Percentiles rank a stretch among this genome's conserved stretches.
These are phyloP conservation scores for Solanum sejunctum DNA, from an alignment of 257 asterid genomes.

Conservation along the genomic window DNA sequence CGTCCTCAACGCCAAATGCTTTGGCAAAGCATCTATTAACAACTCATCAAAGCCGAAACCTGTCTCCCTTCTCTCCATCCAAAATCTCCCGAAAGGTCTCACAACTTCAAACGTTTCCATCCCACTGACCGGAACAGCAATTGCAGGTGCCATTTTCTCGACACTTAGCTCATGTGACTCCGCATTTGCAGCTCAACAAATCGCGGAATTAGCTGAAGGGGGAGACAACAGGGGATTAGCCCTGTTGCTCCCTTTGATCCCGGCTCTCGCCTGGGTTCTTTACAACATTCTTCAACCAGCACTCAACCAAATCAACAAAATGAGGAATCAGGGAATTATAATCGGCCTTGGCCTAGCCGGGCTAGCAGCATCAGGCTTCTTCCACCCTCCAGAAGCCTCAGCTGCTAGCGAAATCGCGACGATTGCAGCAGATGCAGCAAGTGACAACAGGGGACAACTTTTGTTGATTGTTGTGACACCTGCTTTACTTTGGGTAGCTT, in stretches of 20 bases:
- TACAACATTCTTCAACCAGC: constrained; percentile 88
- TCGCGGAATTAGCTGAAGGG: constrained; percentile 77
- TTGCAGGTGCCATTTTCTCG: constrained; percentile 76
- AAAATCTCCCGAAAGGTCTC: constrained; percentile 38
- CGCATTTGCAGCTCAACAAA: constrained; percentile 85
- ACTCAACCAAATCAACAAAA: constrained; percentile 63
- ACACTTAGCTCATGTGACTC: constrained; percentile 51
- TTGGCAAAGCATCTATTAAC: constrained; percentile 13
- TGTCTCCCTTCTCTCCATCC: constrained; percentile 32
- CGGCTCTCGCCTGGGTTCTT: constrained; percentile 83
- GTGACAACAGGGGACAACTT: constrained; percentile 74
- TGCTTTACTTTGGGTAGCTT: constrained; percentile 72
- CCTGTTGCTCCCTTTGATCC: constrained; percentile 59
- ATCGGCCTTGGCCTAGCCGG: constrained; percentile 71
- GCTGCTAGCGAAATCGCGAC: constrained; percentile 40
- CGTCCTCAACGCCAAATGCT: constrained; percentile 46
- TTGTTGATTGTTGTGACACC: constrained; percentile 76
- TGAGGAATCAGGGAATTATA: constrained; percentile 60
- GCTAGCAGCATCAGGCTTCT: constrained; percentile 35
- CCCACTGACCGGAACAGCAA: constrained; percentile 26
- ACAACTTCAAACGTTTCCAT: constrained; percentile 5
- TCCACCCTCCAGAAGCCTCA: constrained; percentile 42
- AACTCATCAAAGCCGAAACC: constrained; percentile 24
- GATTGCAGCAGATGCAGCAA: constrained; percentile 45
- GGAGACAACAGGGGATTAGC: constrained; percentile 84